phyloP scores from a whole-genome alignment of 805 yeast species.

The Ogataea allantospora region DNA sequence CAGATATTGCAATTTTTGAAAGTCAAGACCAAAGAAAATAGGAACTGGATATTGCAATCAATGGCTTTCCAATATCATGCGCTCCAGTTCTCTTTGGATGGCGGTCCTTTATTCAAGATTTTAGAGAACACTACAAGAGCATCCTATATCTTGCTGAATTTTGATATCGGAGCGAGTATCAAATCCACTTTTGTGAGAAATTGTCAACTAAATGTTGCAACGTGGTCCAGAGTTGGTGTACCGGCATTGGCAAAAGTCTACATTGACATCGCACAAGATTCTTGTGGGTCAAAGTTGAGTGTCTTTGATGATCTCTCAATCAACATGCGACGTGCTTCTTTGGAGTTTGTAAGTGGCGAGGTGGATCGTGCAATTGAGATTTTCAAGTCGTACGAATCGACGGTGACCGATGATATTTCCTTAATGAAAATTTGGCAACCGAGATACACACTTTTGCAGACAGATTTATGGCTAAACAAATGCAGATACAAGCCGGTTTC shows the following conservation, averaged over 20 bases:
- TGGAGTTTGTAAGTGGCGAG: slow-evolving; percentile 39
- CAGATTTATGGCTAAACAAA: slow-evolving; percentile 38
- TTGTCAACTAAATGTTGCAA: slow-evolving; percentile 43
- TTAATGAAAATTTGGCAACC: slow-evolving; percentile 42
- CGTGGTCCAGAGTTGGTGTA: slow-evolving; percentile 55
- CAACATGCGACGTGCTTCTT: slow-evolving; percentile 39
- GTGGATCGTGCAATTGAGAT: slow-evolving; percentile 38
- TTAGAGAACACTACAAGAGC: slow-evolving; percentile 60
- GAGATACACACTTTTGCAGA: slow-evolving; percentile 39
- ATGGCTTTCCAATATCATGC: slow-evolving; percentile 68
- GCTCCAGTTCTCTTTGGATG: slow-evolving; percentile 49
- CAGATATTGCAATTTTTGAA: slow-evolving; percentile 65
- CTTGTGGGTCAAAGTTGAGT: slow-evolving; percentile 34
- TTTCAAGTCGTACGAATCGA: slow-evolving; percentile 33
- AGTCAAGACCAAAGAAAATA: slow-evolving; percentile 49
- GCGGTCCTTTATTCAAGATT: slow-evolving; percentile 43
- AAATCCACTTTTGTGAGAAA: slow-evolving; percentile 42
- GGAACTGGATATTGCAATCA: slow-evolving; percentile 48
- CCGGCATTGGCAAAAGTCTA: slow-evolving; percentile 46
- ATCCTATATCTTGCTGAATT: slow-evolving; percentile 51
- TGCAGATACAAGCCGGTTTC: slow-evolving; percentile 38
- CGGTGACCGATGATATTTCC: slow-evolving; percentile 34
- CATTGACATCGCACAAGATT: slow-evolving; percentile 44
- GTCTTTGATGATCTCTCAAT: slow-evolving; percentile 41
- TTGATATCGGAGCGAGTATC: slow-evolving; percentile 34